phyloP scores from a whole-genome alignment of 2,329 filamentous ascomycete species.

The Eurotiales sp. region DNA sequence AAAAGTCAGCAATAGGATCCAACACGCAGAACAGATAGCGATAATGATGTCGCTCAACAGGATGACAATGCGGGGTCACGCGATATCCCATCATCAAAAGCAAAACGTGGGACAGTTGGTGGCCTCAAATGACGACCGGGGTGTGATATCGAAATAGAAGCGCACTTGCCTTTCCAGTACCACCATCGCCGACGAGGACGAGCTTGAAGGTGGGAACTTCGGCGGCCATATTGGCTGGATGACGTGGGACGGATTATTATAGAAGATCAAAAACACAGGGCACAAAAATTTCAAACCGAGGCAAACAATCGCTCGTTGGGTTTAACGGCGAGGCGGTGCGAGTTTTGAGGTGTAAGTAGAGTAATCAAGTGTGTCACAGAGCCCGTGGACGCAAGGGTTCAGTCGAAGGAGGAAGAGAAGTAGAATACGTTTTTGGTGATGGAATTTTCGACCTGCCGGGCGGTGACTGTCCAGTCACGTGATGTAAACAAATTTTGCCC shows the following conservation, averaged over 20 bases:
- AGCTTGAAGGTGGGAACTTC: constrained; percentile 91
- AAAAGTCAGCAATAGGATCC: constrained; percentile 3
- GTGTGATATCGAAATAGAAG: constrained; percentile 13
- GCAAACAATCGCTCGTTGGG: constrained; percentile 17
- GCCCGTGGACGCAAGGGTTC: constrained; percentile 24
- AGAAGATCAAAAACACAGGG: not conserved
- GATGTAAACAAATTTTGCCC: constrained; percentile 16
- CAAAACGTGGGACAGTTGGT: not conserved
- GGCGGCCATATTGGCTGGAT: constrained; percentile 58
- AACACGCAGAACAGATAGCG: not conserved
- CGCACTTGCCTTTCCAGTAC: constrained; percentile 97
- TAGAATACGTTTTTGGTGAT: constrained; percentile 24
- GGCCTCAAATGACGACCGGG: constrained; percentile 7
- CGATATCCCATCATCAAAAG: constrained; percentile 9
- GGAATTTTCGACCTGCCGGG: constrained; percentile 27
- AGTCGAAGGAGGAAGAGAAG: constrained; percentile 19
- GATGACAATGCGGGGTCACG: constrained; percentile 14
- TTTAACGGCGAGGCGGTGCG: constrained; percentile 22
- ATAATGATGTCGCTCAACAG: constrained; percentile 1
- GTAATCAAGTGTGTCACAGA: constrained; percentile 18
- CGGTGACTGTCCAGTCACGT: constrained; percentile 20
- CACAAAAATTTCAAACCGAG: constrained; percentile 10
- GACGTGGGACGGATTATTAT: constrained; percentile 17
- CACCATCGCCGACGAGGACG: constrained; percentile 97
- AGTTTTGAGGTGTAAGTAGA: constrained; percentile 9